phyloP scores from a whole-genome alignment of 2,329 filamentous ascomycete species.

The Gnomoniopsis smithogilvyi region DNA sequence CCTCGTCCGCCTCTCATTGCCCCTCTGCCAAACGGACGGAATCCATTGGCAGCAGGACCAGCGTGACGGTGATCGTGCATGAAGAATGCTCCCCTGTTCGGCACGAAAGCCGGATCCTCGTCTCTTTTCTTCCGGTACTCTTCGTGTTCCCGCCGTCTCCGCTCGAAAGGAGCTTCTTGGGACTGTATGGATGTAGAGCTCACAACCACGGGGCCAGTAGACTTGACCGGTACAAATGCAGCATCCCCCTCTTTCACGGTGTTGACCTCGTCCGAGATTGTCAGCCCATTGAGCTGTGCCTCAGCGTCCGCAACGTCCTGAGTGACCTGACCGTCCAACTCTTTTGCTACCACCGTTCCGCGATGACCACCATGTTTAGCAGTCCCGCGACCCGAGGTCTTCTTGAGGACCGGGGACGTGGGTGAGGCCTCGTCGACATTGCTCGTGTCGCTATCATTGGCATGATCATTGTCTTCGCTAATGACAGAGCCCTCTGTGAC shows the following conservation, averaged over 20 bases:
- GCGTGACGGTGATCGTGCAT: slow-evolving; percentile 90
- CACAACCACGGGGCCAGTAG: slow-evolving; percentile 49
- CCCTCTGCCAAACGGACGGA: slow-evolving; percentile 66
- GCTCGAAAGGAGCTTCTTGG: slow-evolving; percentile 61
- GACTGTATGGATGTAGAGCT: slow-evolving; percentile 49
- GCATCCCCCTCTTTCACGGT: slow-evolving; percentile 44
- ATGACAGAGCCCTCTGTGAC: slow-evolving; percentile 61
- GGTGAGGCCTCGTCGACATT: slow-evolving; percentile 57
- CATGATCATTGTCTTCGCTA: slow-evolving; percentile 59
- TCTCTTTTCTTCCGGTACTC: slow-evolving; percentile 87
- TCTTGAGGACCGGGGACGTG: slow-evolving; percentile 39
- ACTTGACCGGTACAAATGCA: slow-evolving; percentile 36
- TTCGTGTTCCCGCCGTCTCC: slow-evolving; percentile 80
- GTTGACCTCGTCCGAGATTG: slow-evolving; percentile 39
- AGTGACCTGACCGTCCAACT: slow-evolving; percentile 20
- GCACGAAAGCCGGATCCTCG: slow-evolving; percentile 88
- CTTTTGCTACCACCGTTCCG: slow-evolving; percentile 19
- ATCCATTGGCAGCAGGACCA: slow-evolving; percentile 73
- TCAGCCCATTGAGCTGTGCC: slow-evolving; percentile 55
- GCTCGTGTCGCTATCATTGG: slow-evolving; percentile 62
- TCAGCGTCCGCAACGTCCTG: slow-evolving; percentile 46
- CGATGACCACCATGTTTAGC: slow-evolving; percentile 29
- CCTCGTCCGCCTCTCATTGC: slow-evolving; percentile 52
- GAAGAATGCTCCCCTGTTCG: slow-evolving; percentile 92
- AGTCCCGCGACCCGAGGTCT: slow-evolving; percentile 39